A percentile compares a stretch with the other conserved stretches of the same genome.
Conservation (phyloP, 768 basidiomycete species). For the Russula emetica region DNA sequence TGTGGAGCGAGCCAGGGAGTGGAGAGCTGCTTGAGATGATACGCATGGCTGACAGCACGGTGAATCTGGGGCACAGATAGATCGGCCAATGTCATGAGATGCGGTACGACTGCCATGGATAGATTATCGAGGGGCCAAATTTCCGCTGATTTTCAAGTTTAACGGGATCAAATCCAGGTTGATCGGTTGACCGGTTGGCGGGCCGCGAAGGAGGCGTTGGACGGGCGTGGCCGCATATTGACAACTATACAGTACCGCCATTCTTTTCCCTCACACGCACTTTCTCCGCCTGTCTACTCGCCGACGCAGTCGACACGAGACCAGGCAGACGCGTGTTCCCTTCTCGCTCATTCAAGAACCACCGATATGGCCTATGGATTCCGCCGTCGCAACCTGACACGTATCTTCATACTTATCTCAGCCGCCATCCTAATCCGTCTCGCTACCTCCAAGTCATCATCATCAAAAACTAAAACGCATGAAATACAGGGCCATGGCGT, state of each 20-base stretch:
- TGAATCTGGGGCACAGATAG: conserved; percentile 71
- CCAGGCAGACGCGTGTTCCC: not conserved
- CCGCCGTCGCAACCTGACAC: conserved; percentile 49
- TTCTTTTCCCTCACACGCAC: not conserved
- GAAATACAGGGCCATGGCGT: conserved; percentile 58
- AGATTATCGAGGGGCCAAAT: not conserved
- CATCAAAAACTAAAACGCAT: conserved; percentile 30
- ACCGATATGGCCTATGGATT: conserved; percentile 18
- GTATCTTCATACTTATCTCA: conserved; percentile 38
- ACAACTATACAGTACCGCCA: no score
- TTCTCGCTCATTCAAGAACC: not conserved
- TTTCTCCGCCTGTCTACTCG: not conserved
- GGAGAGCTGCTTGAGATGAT: conserved; percentile 57
- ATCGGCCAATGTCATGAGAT: conserved; percentile 88
- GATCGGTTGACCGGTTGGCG: not conserved
- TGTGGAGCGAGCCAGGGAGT: conserved; percentile 65
- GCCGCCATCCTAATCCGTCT: conserved; percentile 39
- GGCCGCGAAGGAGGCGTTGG: not conserved
- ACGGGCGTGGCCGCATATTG: no score
- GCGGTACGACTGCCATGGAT: conserved; percentile 42
- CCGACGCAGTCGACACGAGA: not conserved
- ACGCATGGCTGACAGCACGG: conserved; percentile 59
- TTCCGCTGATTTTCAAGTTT: no score
- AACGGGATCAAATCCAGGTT: not conserved
- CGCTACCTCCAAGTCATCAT: conserved; percentile 34